phyloP scores from a whole-genome alignment of 2,329 filamentous ascomycete species.

The Huntiella omanensis region DNA sequence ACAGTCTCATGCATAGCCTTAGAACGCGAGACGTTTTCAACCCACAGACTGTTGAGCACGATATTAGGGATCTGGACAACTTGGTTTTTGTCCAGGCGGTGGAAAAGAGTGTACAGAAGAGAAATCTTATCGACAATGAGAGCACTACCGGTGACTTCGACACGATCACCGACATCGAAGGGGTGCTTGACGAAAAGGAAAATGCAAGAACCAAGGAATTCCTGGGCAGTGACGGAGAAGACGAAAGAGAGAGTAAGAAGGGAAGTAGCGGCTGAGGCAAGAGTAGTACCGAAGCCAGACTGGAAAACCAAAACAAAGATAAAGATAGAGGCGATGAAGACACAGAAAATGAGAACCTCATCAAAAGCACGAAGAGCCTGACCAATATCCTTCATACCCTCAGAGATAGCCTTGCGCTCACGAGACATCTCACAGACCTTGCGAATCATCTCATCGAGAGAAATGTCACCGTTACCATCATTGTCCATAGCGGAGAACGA shows the following conservation, averaged over 20 bases:
- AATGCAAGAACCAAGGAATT: conserved; percentile 94
- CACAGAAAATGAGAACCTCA: conserved; percentile 62
- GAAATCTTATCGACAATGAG: conserved; percentile 88
- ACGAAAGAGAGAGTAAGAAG: conserved; percentile 93
- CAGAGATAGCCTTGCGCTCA: conserved; percentile 71
- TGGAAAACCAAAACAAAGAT: conserved; percentile 83
- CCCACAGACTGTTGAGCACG: conserved; percentile 76
- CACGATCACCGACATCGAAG: conserved; percentile 85
- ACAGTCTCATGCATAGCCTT: conserved; percentile 82
- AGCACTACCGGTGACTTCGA: conserved; percentile 48
- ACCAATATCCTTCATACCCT: conserved; percentile 94
- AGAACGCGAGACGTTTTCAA: conserved; percentile 83
- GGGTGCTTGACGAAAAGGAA: conserved; percentile 98
- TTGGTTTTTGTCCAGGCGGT: conserved; percentile 64
- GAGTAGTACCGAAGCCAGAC: conserved; percentile 62
- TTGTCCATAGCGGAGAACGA: conserved; percentile 65
- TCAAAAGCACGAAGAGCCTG: conserved; percentile 86
- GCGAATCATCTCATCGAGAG: conserved; percentile 83
- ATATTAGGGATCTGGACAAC: conserved; percentile 71
- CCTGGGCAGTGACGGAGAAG: conserved; percentile 78
- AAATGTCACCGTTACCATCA: conserved; percentile 86
- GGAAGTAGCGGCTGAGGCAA: conserved; percentile 79
- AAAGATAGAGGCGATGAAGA: conserved; percentile 63
- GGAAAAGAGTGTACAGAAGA: conserved; percentile 81
- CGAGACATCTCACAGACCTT: conserved; percentile 69